Conservation (phyloP, 2,329 filamentous ascomycete species). For the Colletotrichum sp. region DNA sequence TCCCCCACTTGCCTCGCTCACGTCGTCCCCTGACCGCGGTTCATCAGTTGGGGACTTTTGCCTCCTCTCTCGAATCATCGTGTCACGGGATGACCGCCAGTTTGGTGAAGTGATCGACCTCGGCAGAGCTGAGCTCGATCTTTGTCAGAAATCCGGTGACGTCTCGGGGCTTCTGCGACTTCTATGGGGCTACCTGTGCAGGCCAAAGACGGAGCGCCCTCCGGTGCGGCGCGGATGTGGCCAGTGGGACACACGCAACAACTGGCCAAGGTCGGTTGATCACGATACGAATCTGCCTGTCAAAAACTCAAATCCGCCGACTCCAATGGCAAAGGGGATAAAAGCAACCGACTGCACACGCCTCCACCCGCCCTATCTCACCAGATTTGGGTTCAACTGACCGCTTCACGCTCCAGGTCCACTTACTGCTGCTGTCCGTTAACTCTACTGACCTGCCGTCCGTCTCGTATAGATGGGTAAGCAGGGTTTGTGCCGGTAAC, state of each 20-base stretch:
- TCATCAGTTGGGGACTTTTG: not conserved
- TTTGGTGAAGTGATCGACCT: not conserved
- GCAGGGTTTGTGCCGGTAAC: not conserved
- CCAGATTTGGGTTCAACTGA: not conserved
- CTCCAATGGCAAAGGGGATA: not conserved
- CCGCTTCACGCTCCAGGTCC: not conserved
- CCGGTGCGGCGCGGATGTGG: not conserved
- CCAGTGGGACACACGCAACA: not conserved
- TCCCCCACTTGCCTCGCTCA: not conserved
- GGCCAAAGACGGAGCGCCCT: not conserved
- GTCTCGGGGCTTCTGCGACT: not conserved
- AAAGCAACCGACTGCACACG: not conserved
- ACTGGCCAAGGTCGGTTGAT: not conserved
- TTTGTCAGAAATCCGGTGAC: not conserved
- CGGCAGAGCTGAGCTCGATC: not conserved
- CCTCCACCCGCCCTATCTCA: not conserved
- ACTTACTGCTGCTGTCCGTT: not conserved
- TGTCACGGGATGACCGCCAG: not conserved
- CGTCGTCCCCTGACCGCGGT: not conserved
- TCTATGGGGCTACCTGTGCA: not conserved
- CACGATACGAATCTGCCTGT: not conserved
- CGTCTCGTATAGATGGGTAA: conserved; percentile 9
- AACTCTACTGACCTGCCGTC: not conserved
- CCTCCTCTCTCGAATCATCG: not conserved
- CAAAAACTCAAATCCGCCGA: not conserved